These are phyloP conservation scores for Quercus wislizeni DNA, from an alignment of 306 rosid species.

Conservation along the genomic window DNA sequence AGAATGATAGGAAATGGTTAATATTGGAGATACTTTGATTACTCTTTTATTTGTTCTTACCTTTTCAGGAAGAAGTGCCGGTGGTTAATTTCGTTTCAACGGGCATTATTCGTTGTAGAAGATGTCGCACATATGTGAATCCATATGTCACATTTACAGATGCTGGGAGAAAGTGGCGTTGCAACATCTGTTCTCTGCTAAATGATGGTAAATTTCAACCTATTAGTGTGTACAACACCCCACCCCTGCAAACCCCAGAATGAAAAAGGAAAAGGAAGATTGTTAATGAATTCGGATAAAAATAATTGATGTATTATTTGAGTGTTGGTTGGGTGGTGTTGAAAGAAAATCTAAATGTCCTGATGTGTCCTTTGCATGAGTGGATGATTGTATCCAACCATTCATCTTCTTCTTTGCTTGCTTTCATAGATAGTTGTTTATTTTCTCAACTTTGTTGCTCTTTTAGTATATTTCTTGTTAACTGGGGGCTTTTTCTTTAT, in stretches of 20 bases:
- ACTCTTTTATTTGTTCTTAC: slow-evolving; percentile 19
- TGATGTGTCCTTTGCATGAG: too few relatives aligned
- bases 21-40: slow-evolving; percentile 5
- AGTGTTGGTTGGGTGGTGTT: not conserved
- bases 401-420: too few relatives aligned
- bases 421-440: too few relatives aligned
- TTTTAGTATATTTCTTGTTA: too few relatives aligned
- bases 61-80: slow-evolving; percentile 85
- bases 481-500: too few relatives aligned
- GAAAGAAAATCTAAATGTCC: not conserved
- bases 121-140: slow-evolving; percentile 95
- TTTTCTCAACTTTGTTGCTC: too few relatives aligned
- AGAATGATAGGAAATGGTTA: slow-evolving; percentile 14
- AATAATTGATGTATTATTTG: not conserved
- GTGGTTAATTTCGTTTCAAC: slow-evolving; percentile 75
- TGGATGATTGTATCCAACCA: too few relatives aligned
- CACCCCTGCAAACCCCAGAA: slow-evolving; percentile 13
- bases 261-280: slow-evolving; percentile 1
- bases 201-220: slow-evolving; percentile 79
- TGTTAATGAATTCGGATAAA: not conserved
- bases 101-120: slow-evolving; percentile 93
- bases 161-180: slow-evolving; percentile 94
- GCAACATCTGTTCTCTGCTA: slow-evolving; percentile 85
- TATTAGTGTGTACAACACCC: slow-evolving; percentile 6
- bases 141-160: slow-evolving; percentile 92